These are phyloP conservation scores for Zygnema cylindricum DNA, from an alignment of 139 green algal species.

Conservation along the genomic window DNA sequence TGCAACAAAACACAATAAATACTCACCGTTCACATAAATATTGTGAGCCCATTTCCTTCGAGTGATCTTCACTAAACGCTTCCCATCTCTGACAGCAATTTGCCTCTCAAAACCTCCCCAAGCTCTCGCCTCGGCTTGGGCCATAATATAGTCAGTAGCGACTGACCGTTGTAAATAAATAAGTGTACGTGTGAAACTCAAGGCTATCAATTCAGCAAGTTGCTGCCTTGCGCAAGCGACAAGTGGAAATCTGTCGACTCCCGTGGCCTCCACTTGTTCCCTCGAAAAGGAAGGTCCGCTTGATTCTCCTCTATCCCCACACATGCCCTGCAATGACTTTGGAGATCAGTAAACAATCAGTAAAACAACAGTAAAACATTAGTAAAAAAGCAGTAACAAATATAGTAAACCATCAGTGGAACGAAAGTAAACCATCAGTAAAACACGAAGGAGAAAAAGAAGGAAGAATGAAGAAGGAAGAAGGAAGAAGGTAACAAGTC, in stretches of 20 bases:
- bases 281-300: neutral
- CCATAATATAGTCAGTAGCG: neutral
- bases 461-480: too few relatives aligned
- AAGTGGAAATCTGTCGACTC: neutral
- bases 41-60: neutral
- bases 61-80: neutral
- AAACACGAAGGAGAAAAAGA: too few relatives aligned
- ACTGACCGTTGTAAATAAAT: neutral
- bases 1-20: too few relatives aligned
- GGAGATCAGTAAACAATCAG: too few relatives aligned
- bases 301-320: neutral
- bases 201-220: neutral
- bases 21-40: neutral
- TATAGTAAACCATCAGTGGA: too few relatives aligned
- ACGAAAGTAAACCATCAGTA: too few relatives aligned
- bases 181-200: neutral
- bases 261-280: neutral
- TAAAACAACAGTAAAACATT: too few relatives aligned
- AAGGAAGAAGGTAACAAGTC: too few relatives aligned
- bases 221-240: neutral
- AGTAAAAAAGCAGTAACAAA: too few relatives aligned
- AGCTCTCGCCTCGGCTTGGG: neutral
- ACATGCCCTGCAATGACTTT: neutral
- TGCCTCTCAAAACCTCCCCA: neutral
- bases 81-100: neutral